Conservation (phyloP, 495 filamentous ascomycete genomes). For the Penicillium egyptiacum region DNA sequence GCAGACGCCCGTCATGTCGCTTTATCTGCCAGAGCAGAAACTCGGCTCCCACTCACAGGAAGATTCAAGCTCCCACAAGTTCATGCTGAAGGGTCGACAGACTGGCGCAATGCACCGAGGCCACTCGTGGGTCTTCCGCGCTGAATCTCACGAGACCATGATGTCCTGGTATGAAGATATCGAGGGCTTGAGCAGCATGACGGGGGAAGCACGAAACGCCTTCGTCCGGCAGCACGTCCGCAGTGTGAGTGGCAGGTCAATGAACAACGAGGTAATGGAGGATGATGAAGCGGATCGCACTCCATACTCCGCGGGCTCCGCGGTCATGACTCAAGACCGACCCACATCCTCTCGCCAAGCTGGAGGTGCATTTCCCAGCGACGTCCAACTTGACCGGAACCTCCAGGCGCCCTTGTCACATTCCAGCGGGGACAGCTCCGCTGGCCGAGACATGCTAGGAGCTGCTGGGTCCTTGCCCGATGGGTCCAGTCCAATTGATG, state of each 20-base stretch:
- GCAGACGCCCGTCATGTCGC: constrained; percentile 87
- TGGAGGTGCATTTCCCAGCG: constrained; percentile 89
- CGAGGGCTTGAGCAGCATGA: constrained; percentile 78
- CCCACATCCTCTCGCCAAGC: constrained; percentile 60
- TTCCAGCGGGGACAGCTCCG: constrained; percentile 71
- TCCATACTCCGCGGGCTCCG: constrained; percentile 66
- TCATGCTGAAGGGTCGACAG: constrained; percentile 93
- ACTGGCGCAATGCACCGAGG: constrained; percentile 91
- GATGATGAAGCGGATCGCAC: constrained; percentile 80
- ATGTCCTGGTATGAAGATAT: constrained; percentile 96
- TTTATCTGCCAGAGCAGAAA: constrained; percentile 92
- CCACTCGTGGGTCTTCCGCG: constrained; percentile 96
- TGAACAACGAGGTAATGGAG: constrained; percentile 72
- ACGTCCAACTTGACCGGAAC: constrained; percentile 76
- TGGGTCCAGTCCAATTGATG: constrained; percentile 35
- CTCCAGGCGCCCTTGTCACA: constrained; percentile 73
- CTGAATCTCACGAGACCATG: constrained; percentile 95
- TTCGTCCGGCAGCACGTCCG: constrained; percentile 79
- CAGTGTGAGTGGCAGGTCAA: constrained; percentile 67
- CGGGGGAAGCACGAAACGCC: constrained; percentile 83
- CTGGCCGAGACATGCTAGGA: constrained; percentile 60
- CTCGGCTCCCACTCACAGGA: constrained; percentile 87
- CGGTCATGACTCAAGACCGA: constrained; percentile 45
- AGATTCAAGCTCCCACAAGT: constrained; percentile 91
- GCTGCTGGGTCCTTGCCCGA: constrained; percentile 55